Evolutionary conservation across 108 stramenopile genomes (phyloP).

Genomic region (Nannochloropsis granulata): DNA sequence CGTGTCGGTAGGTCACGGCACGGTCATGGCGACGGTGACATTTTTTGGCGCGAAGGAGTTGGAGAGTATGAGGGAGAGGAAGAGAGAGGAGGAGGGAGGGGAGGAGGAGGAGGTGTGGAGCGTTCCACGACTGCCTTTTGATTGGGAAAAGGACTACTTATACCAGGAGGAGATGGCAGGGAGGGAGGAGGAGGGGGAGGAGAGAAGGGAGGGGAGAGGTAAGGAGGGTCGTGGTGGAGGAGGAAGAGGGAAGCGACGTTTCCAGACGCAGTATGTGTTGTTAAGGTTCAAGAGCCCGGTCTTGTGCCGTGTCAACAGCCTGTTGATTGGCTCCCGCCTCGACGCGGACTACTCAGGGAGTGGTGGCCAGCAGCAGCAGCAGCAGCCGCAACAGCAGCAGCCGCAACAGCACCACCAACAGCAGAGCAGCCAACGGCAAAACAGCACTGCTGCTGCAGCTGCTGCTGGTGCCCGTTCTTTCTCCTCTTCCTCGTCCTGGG

Average conservation of each 20-base stretch:
- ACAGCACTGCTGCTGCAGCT: too few relatives aligned
- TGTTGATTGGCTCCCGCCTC: constrained; percentile 79
- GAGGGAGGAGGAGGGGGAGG: constrained; percentile 5
- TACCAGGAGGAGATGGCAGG: constrained; percentile 50
- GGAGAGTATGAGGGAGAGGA: neutral
- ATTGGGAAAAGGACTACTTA: constrained; percentile 49
- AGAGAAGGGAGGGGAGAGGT: neutral
- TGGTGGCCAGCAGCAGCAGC: neutral
- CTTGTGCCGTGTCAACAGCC: constrained; percentile 59
- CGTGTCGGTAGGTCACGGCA: constrained; percentile 83
- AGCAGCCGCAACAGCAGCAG: neutral
- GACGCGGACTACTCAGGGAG: constrained; percentile 43
- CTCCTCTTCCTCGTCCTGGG: neutral
- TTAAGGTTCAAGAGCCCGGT: constrained; percentile 75
- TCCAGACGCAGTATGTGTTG: constrained; percentile 65
- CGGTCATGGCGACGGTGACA: constrained; percentile 82
- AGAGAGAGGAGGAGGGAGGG: constrained; percentile 31
- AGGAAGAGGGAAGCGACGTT: constrained; percentile 34
- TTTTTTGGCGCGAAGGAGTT: constrained; percentile 91
- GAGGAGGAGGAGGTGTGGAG: constrained; percentile 60
- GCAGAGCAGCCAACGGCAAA: too few relatives aligned
- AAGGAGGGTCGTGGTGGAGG: neutral
- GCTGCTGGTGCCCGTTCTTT: neutral
- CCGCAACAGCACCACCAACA: neutral
- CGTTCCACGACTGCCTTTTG: constrained; percentile 57